Evolutionary conservation across 352 stramenopile genomes (phyloP), one percentile per base, ranked within the genome.

Genomic region (Hyaloperonospora arabidopsidis): DNA sequence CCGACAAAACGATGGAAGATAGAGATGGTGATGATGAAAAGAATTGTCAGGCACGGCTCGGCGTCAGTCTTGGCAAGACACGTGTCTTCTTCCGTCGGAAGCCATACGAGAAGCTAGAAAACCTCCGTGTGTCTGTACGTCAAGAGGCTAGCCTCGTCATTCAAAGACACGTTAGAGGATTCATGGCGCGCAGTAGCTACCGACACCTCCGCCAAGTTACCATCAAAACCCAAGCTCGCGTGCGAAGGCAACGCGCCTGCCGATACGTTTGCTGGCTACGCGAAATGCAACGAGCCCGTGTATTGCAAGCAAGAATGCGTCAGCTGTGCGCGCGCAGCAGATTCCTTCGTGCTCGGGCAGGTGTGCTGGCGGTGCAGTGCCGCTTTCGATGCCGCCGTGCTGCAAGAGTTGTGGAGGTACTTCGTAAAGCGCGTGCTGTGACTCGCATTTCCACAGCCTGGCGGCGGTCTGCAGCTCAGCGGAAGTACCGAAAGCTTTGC

Each of bases 1-100:
- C 44, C 19, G 38, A 60, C 51, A 54, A 52, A 49, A 40, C 60
- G 40, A 10, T 21, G 13, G 28, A 51, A 63, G 55, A 47, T 40
- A 5, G 51, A 36, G 22, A 47, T n/a, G 36, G 38, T 32, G 45
- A 52, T n/a, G 28, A 63, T 1, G 66, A 70, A 2, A 52, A 63
- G 21, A 47, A 35, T 39, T 46, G 47, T 12, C 57, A 67, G 21
- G 52, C 63, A 7, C 61, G 60, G 6, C 70, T 63, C 22, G 76
- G 76, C 28, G 77, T 93, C 22, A 81, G 72, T 65, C 50, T 98
- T 19, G 93, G 95, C 57, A 80, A 84, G 40, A 96, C 89, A 2
- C 95, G 93, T 36, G 87, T 98, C 2, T 98, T 98, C 62, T 97
- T 98, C 67, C 84, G 91, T 29, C 96, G 97, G 44, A 80, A 88